phyloP scores from a whole-genome alignment of 2,329 filamentous ascomycete species.

The Graphium sp. region DNA sequence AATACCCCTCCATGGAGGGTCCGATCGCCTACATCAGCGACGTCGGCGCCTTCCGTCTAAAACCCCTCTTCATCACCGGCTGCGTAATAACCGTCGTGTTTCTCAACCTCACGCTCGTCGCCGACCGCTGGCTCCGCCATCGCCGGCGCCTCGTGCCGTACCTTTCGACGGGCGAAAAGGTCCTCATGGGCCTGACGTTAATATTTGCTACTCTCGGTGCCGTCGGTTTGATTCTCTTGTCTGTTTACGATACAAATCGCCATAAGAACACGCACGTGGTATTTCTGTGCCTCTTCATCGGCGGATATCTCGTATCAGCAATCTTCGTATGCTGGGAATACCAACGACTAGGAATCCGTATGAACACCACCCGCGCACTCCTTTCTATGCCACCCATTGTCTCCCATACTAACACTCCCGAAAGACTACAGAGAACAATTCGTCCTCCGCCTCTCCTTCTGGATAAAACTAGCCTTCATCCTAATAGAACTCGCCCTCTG shows the following conservation, averaged over 20 bases:
- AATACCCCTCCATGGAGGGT: conserved; percentile 49
- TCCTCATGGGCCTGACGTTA: conserved; percentile 44
- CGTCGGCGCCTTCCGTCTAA: conserved; percentile 42
- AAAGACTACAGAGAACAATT: conserved; percentile 56
- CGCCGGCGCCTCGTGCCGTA: conserved; percentile 64
- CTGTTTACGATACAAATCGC: conserved; percentile 67
- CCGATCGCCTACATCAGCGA: conserved; percentile 58
- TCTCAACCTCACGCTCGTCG: conserved; percentile 64
- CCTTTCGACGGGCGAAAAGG: conserved; percentile 41
- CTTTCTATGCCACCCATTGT: neutral
- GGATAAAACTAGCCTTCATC: conserved; percentile 75
- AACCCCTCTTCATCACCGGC: conserved; percentile 65
- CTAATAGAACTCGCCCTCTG: conserved; percentile 60
- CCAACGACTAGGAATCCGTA: conserved; percentile 62
- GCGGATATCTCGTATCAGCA: conserved; percentile 69
- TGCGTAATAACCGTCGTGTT: conserved; percentile 56
- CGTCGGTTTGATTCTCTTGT: conserved; percentile 63
- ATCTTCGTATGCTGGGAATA: conserved; percentile 86
- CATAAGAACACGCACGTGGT: conserved; percentile 53
- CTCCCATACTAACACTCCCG: neutral
- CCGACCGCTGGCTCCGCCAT: conserved; percentile 78
- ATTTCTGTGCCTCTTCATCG: conserved; percentile 73
- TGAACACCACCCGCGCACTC: conserved; percentile 10
- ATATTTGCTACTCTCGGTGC: conserved; percentile 59
- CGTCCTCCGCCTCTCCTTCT: conserved; percentile 65